A percentile compares a stretch with the other conserved stretches of the same genome.
Conservation (phyloP, 2,329 filamentous ascomycete genomes). For the Exophiala sp. region DNA sequence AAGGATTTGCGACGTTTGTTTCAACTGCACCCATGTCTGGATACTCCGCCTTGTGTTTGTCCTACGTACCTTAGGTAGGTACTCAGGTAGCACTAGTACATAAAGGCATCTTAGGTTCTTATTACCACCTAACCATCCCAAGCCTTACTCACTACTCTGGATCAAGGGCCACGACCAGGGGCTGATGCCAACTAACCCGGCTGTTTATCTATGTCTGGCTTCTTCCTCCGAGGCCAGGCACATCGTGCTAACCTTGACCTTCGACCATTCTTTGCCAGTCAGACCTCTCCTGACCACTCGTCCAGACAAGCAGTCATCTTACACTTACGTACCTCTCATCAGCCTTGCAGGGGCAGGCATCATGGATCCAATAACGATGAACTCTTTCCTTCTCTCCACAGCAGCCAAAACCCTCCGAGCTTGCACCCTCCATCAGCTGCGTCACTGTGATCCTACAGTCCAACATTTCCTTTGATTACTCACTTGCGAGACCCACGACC, state of each 20-base stretch:
- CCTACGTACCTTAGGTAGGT: too few species aligned
- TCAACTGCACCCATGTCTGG: not conserved
- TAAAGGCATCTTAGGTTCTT: too few species aligned
- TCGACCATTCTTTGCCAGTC: not conserved
- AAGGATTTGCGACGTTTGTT: not conserved
- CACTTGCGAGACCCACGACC: too few species aligned
- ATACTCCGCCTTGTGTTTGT: not conserved
- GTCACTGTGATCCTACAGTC: not conserved
- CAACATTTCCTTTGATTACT: too few species aligned
- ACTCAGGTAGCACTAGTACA: too few species aligned
- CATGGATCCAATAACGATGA: not conserved
- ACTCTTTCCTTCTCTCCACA: not conserved
- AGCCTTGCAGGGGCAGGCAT: not conserved
- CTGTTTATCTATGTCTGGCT: constrained; percentile 14
- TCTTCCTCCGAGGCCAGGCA: constrained; percentile 14
- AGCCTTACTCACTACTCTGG: not conserved
- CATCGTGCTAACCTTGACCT: not conserved
- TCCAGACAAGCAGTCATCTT: too few species aligned
- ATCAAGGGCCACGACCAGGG: not conserved
- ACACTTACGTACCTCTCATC: too few species aligned
- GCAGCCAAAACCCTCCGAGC: not conserved
- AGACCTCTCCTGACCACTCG: too few species aligned
- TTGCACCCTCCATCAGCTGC: not conserved
- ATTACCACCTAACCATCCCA: too few species aligned
- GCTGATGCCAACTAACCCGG: not conserved